Base-by-base conservation (phyloP, 2,329 filamentous ascomycete species). In the Exophiala oligosperma region DNA sequence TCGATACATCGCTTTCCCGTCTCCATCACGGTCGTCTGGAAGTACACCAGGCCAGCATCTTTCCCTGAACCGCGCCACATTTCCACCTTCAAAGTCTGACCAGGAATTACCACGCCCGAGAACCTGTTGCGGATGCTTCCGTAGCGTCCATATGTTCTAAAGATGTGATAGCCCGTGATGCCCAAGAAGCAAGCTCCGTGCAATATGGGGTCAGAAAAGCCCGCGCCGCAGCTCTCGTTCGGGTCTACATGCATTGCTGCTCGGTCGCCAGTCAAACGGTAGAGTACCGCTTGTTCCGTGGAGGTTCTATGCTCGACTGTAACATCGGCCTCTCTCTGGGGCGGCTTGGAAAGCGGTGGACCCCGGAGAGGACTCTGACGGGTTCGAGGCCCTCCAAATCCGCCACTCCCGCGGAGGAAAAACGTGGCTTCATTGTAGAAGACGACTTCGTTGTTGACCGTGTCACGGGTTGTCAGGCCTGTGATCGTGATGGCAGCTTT, bases 401-500 rank as follows among this genome's bases (percentile, higher is more conserved):
- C 91, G 64, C 93, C 93, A 56, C 87, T 88, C 49, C 92, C 92
- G 58, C 93, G 87, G 64, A 97, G 85, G 80, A 99, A 97, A 65
- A 92, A 84, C n/a, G 89, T 92, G 64, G 84, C 85, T 76, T 99
- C 94, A 77, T 96, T 97, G 82, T 97, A 97, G 79, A 97, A 97
- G 64, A 97, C 78, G 57, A 93, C 89, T 73, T 95, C 90, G 67
- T 91, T 90, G 0, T 86, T 93, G 66, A 84, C 86, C 59, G 89
- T 91, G 72, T 96, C 86, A 72, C 90, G 85, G 41, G 93, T 97
- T 28, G 87, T 90, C 66, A 88, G 86, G 64, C 89, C 91, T 21
- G 82, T 86, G 69, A 92, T 88, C 55, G 94, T 84, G 56, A 97
- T 82, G 60, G 91, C 92, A 14, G 92, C 92, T 66, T 84, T 88